Evolutionary conservation across 768 basidiomycete species (phyloP).

Genomic region (Sporobolomyces roseus): DNA sequence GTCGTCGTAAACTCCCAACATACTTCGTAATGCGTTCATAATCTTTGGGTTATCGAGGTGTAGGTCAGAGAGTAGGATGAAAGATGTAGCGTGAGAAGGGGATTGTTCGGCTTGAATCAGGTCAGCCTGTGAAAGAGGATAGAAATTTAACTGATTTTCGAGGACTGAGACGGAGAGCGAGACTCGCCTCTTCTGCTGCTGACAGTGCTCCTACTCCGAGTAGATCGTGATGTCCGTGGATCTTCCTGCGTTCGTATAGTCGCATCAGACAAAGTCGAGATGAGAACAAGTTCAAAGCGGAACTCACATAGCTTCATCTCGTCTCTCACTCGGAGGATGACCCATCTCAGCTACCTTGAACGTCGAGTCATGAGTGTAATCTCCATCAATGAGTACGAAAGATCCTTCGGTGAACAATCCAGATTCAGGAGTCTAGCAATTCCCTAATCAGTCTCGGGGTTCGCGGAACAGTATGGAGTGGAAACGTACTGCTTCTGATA

Average conservation of each 20-base stretch:
- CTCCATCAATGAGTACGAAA: slow-evolving; percentile 90
- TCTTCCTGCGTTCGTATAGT: slow-evolving; percentile 57
- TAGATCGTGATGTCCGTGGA: slow-evolving; percentile 96
- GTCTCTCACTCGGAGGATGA: slow-evolving; percentile 90
- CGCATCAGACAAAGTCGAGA: neutral
- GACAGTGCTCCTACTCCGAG: slow-evolving; percentile 91
- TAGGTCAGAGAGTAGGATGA: slow-evolving; percentile 92
- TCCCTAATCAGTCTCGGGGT: too few relatives aligned
- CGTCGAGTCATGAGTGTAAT: slow-evolving; percentile 86
- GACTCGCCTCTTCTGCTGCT: slow-evolving; percentile 69
- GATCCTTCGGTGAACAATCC: slow-evolving; percentile 95
- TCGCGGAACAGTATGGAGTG: neutral
- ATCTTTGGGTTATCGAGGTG: slow-evolving; percentile 89
- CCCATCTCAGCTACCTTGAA: slow-evolving; percentile 89
- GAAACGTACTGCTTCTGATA: slow-evolving; percentile 70
- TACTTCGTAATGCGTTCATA: slow-evolving; percentile 68
- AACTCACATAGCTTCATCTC: slow-evolving; percentile 72
- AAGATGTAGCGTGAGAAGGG: slow-evolving; percentile 46
- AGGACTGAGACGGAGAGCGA: neutral
- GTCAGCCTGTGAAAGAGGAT: slow-evolving; percentile 23
- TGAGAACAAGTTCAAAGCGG: too few relatives aligned
- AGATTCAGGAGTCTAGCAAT: slow-evolving; percentile 72
- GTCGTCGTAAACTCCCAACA: slow-evolving; percentile 75
- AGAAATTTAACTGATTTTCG: neutral
- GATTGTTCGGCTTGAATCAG: slow-evolving; percentile 26